Evolutionary conservation across 495 filamentous ascomycete genomes (phyloP).

Genomic region (Xylaria flabelliformis): DNA sequence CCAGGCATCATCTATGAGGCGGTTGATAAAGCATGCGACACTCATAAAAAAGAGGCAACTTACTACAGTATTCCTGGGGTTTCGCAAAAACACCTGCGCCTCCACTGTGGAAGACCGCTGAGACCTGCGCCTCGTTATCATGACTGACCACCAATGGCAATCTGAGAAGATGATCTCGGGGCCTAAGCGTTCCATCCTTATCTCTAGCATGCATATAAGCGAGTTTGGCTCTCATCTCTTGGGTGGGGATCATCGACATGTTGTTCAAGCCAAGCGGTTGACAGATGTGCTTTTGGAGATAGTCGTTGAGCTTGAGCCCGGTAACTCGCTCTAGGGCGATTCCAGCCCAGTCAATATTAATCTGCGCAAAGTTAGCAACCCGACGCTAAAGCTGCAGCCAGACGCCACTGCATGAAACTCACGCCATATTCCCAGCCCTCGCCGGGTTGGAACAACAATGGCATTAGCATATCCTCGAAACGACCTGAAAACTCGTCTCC

Average conservation of each 20-base stretch:
- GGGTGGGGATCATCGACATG: conserved; percentile 61
- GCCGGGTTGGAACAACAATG: conserved; percentile 65
- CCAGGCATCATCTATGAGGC: background rate
- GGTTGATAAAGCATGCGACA: conserved; percentile 33
- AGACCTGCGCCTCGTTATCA: conserved; percentile 36
- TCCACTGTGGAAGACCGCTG: conserved; percentile 56
- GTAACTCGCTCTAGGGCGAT: conserved; percentile 61
- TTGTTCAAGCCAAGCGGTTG: conserved; percentile 58
- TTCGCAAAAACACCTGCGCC: conserved; percentile 62
- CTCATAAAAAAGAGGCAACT: conserved; percentile 31
- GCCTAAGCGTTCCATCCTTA: conserved; percentile 45
- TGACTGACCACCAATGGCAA: conserved; percentile 47
- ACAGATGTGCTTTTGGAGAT: conserved; percentile 62
- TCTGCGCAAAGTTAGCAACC: conserved; percentile 36
- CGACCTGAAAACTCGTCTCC: conserved; percentile 59
- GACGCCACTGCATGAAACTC: conserved; percentile 30
- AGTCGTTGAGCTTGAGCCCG: conserved; percentile 57
- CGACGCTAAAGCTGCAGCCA: background rate
- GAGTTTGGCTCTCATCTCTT: conserved; percentile 55
- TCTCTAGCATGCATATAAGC: conserved; percentile 57
- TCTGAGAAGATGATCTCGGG: conserved; percentile 56
- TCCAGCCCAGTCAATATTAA: conserved; percentile 67
- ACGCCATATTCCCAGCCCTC: conserved; percentile 64
- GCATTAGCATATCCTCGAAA: conserved; percentile 54
- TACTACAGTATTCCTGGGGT: conserved; percentile 62